phyloP scores from a whole-genome alignment of 129 eudicot genomes.

The Dittrichia graveolens region DNA sequence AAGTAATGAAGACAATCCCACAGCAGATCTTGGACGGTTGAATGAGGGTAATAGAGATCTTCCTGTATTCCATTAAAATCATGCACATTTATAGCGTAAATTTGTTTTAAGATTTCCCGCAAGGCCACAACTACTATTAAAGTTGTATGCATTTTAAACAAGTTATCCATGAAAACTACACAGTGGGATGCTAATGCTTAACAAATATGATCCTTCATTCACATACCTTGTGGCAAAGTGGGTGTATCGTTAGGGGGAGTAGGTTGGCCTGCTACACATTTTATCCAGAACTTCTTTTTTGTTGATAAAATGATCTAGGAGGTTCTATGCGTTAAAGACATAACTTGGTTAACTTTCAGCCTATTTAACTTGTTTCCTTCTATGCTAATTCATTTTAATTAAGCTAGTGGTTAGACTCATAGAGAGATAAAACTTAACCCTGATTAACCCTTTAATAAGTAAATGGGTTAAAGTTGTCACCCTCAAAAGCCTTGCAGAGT shows the following conservation, averaged over 20 bases:
- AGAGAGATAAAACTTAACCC: not conserved
- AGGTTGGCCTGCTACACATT: too few relatives aligned
- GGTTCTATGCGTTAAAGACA: not conserved
- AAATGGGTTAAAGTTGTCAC: not conserved
- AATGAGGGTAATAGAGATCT: conserved; percentile 70
- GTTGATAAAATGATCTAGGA: not conserved
- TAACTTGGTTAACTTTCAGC: not conserved
- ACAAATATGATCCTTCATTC: not conserved
- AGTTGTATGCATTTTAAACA: not conserved
- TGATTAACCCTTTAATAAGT: not conserved
- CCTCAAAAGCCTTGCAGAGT: not conserved
- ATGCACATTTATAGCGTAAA: not conserved
- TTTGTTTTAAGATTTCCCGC: not conserved
- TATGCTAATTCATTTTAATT: not conserved
- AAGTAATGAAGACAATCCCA: conserved; percentile 69
- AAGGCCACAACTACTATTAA: not conserved
- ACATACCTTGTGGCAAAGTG: not conserved
- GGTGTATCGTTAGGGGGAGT: too few relatives aligned
- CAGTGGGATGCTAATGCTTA: not conserved
- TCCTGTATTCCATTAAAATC: conserved; percentile 37
- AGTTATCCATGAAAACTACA: not conserved
- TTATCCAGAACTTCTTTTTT: too few relatives aligned
- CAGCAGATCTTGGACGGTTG: conserved; percentile 55
- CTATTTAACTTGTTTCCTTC: not conserved
- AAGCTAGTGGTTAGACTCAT: not conserved